Evolutionary conservation across 2,329 filamentous ascomycete species (phyloP), one percentile per base, ranked within the genome.

Genomic region (Colletotrichum neosansevieriae): DNA sequence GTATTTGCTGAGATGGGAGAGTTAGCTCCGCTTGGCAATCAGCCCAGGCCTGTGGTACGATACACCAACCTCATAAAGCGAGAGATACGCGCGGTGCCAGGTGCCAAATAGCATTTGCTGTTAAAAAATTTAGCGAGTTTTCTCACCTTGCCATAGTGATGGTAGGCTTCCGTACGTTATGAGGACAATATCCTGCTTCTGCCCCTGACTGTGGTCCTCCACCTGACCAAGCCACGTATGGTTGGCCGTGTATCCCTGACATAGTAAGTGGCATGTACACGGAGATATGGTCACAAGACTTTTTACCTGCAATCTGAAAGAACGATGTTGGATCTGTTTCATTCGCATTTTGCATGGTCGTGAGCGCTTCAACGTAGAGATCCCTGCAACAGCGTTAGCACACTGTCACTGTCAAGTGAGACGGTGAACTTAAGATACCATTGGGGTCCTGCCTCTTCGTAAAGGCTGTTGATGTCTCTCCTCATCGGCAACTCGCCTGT

Each of bases 241-340:
- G 89, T 70, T 84, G 83, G 13, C 89, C 89, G 76, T 91, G 89
- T 70, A 92, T 87, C 24, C 85, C 87, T 87, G 40, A n/a, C 7
- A 58, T 11, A 47, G 7, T 58, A 3, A 42, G 7, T 54, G 15
- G 65, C 4, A 15, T 19, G 19, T 19, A 9, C 9, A 3, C 15
- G 17, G 13, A 21, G 19, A n/a, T 6, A 17, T 3, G 10, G 6
- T 9, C 5, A 2, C 12, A 3, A 3, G 17, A n/a, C 24, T 53
- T 81, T 81, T 65, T 75, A 86, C 90, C 87, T 49, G 86, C 82
- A 63, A 92, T 81, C 73, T 89, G 84, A 73, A 89, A 91, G 76
- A 86, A 91, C 0, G 89, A 90, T 24, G 86, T 77, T 67, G 79
- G 77, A 12, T 73, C 69, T 7, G 76, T 77, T 74, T 88, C 85